Evolutionary conservation across 2,329 filamentous ascomycete genomes (phyloP).

Genomic region (Arthrobotrys entomopaga): DNA sequence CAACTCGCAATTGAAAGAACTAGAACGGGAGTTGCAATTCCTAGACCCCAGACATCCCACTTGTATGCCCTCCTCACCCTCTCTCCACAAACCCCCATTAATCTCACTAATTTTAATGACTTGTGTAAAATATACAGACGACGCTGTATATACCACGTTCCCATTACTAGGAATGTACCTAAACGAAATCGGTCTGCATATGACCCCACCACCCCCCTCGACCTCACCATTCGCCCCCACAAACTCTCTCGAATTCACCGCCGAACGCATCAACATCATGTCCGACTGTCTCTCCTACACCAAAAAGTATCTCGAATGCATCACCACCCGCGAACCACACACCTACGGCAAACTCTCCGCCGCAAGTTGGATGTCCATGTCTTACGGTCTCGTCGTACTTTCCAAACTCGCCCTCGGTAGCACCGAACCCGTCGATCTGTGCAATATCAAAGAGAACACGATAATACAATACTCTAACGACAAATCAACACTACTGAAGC

Average conservation of each 20-base stretch:
- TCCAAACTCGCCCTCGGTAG: constrained; percentile 42
- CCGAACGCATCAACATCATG: constrained; percentile 49
- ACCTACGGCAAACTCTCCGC: constrained; percentile 28
- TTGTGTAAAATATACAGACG: constrained; percentile 28
- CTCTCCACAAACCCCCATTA: constrained; percentile 50
- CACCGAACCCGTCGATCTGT: constrained; percentile 50
- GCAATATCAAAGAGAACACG: constrained; percentile 48
- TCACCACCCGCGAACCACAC: constrained; percentile 21
- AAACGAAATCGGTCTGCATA: constrained; percentile 49
- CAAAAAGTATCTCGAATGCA: constrained; percentile 42
- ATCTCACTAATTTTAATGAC: constrained; percentile 43
- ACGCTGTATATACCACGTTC: constrained; percentile 28
- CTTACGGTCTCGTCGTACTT: constrained; percentile 45
- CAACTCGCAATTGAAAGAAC: constrained; percentile 56
- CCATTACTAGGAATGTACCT: constrained; percentile 59
- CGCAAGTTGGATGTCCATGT: constrained; percentile 45
- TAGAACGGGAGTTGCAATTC: constrained; percentile 56
- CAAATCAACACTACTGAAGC: constrained; percentile 38
- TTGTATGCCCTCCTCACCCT: constrained; percentile 33
- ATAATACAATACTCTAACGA: constrained; percentile 40
- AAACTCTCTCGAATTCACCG: constrained; percentile 33
- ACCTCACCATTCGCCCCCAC: constrained; percentile 30
- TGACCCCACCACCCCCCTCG: constrained; percentile 43
- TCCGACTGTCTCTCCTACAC: constrained; percentile 40
- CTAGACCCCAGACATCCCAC: constrained; percentile 54